phyloP scores from a whole-genome alignment of 1,139 yeast genomes.

The Meyerozyma athensensis region DNA sequence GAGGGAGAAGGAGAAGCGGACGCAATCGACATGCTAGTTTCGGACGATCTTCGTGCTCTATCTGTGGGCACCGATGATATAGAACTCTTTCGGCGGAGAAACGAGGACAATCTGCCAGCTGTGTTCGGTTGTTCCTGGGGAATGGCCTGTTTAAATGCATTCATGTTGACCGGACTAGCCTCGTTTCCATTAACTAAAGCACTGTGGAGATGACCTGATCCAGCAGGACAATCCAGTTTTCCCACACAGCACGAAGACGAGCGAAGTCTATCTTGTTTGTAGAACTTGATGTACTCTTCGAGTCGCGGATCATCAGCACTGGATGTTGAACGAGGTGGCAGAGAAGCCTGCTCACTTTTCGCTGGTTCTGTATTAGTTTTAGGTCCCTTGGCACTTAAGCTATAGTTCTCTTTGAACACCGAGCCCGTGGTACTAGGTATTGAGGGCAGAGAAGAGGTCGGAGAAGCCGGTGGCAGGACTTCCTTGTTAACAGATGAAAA shows the following conservation, averaged over 20 bases:
- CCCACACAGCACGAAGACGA: conserved; percentile 7
- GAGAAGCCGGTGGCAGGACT: conserved; percentile 9
- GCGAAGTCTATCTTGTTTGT: conserved; percentile 31
- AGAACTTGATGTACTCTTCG: conserved; percentile 53
- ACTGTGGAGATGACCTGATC: conserved; percentile 42
- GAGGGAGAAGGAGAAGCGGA: conserved; percentile 4
- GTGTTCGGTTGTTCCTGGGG: conserved; percentile 6
- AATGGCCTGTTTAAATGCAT: conserved; percentile 10
- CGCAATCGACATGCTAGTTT: not conserved
- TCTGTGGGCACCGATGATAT: conserved; percentile 15
- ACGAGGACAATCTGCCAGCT: conserved; percentile 21
- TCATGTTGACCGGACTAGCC: conserved; percentile 4
- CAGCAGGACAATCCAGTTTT: conserved; percentile 17
- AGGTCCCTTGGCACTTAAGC: conserved; percentile 6
- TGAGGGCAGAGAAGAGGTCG: conserved; percentile 13
- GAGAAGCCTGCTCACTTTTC: conserved; percentile 8
- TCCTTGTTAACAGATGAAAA: conserved; percentile 18
- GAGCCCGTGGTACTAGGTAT: conserved; percentile 4
- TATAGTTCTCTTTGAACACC: conserved; percentile 13
- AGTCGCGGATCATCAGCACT: conserved; percentile 45
- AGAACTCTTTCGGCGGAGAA: conserved; percentile 22
- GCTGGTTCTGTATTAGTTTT: conserved; percentile 18
- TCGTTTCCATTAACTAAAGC: conserved; percentile 30
- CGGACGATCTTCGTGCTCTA: conserved; percentile 14
- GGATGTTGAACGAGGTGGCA: not conserved